phyloP scores from a whole-genome alignment of 1,284 basidiomycete species.

The Rhodotorula sp. region DNA sequence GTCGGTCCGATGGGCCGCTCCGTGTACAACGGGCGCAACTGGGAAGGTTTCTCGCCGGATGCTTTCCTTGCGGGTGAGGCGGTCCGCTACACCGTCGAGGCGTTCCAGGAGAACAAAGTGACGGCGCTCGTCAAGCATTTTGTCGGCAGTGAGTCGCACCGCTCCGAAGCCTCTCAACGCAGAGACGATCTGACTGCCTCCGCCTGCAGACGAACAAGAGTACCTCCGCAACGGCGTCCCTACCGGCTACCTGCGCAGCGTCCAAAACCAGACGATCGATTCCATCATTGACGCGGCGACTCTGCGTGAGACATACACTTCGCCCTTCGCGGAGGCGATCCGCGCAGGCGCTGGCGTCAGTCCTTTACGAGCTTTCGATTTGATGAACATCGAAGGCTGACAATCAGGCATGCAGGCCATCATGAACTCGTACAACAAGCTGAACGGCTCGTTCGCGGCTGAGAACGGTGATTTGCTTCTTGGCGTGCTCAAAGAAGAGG shows the following conservation, averaged over 20 bases:
- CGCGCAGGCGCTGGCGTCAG: conserved; percentile 63
- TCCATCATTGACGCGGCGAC: conserved; percentile 45
- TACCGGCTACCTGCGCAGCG: conserved; percentile 55
- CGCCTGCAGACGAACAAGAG: conserved; percentile 18
- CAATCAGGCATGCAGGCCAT: conserved; percentile 38
- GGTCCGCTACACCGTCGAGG: conserved; percentile 39
- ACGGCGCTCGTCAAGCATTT: conserved; percentile 22
- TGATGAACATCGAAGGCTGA: too few relatives aligned
- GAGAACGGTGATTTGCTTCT: background rate
- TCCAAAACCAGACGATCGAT: conserved; percentile 68
- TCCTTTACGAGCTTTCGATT: too few relatives aligned
- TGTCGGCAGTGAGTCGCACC: conserved; percentile 30
- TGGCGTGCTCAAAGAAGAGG: conserved; percentile 13
- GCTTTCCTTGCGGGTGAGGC: conserved; percentile 7
- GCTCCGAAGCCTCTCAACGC: too few relatives aligned
- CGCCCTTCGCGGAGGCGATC: conserved; percentile 54
- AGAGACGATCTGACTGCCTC: background rate
- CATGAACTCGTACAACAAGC: conserved; percentile 48
- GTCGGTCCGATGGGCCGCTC: conserved; percentile 15
- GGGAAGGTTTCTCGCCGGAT: conserved; percentile 70
- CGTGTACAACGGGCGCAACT: conserved; percentile 62
- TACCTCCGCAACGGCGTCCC: conserved; percentile 43
- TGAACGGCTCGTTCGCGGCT: conserved; percentile 15
- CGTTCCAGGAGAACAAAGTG: conserved; percentile 70
- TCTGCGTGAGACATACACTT: conserved; percentile 8